phyloP scores from a whole-genome alignment of 352 stramenopile genomes.

The Phytopythium vexans region DNA sequence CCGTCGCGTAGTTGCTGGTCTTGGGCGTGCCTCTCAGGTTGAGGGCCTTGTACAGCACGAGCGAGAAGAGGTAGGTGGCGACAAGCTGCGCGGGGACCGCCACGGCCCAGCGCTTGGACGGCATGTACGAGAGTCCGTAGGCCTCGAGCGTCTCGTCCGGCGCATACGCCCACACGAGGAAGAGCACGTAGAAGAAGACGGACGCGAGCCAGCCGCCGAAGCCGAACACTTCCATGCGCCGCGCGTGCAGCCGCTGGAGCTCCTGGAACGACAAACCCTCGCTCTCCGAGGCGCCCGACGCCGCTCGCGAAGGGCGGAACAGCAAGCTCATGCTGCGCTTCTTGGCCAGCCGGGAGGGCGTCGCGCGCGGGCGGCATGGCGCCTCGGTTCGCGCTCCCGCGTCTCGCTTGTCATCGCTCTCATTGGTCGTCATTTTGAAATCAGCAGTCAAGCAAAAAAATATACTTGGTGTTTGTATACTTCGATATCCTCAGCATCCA shows the following conservation, averaged over 20 bases:
- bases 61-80: slow-evolving; percentile 77
- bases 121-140: slow-evolving; percentile 87
- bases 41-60: slow-evolving; percentile 81
- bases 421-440: not conserved
- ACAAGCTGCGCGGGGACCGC: slow-evolving; percentile 83
- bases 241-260: slow-evolving; percentile 72
- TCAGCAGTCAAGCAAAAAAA: not conserved
- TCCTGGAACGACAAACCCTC: slow-evolving; percentile 69
- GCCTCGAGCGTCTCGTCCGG: slow-evolving; percentile 69
- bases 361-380: not conserved
- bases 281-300: slow-evolving; percentile 4
- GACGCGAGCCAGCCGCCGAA: slow-evolving; percentile 84
- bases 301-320: too few relatives aligned
- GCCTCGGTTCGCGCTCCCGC: not conserved
- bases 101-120: slow-evolving; percentile 89
- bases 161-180: slow-evolving; percentile 88
- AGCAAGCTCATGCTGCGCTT: not conserved
- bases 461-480: slow-evolving; percentile 1
- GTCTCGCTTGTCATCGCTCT: not conserved
- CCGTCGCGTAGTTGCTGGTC: slow-evolving; percentile 76
- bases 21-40: slow-evolving; percentile 75
- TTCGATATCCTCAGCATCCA: too few relatives aligned
- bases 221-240: slow-evolving; percentile 85
- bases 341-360: not conserved
- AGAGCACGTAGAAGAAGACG: slow-evolving; percentile 77